Percentiles rank a stretch among this genome's conserved stretches.
These are phyloP conservation scores for Penicillium frequentans DNA, from an alignment of 2,329 filamentous ascomycete genomes.

Conservation along the genomic window DNA sequence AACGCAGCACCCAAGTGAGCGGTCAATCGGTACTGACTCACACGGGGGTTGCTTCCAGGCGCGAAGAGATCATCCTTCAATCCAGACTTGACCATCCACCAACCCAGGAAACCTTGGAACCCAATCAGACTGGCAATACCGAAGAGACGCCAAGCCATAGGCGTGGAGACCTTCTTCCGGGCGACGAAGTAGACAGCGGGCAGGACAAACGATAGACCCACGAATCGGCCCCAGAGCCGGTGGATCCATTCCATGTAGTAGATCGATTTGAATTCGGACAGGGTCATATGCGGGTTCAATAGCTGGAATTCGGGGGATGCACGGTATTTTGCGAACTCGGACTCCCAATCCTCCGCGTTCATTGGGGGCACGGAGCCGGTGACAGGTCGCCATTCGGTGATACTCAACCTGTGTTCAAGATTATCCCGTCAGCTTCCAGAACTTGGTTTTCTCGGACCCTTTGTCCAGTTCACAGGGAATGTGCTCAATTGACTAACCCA, in stretches of 20 bases:
- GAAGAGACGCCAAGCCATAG: constrained; percentile 73
- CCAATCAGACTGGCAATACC: constrained; percentile 89
- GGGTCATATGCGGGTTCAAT: constrained; percentile 88
- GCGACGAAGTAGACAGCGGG: constrained; percentile 88
- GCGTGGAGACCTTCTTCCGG: constrained; percentile 71
- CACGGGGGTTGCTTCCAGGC: constrained; percentile 83
- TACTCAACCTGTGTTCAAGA: constrained; percentile 68
- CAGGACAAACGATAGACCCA: constrained; percentile 85
- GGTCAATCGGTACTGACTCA: constrained; percentile 90
- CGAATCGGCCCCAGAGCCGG: constrained; percentile 87
- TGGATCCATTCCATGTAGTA: constrained; percentile 99
- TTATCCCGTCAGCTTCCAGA: constrained; percentile 12
- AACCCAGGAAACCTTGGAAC: constrained; percentile 92
- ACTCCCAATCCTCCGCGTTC: constrained; percentile 78
- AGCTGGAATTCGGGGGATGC: constrained; percentile 89
- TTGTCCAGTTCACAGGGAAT: background rate
- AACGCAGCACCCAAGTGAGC: constrained; percentile 90
- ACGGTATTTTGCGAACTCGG: constrained; percentile 89
- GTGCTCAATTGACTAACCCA: constrained; percentile 56
- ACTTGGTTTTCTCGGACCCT: background rate
- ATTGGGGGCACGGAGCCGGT: constrained; percentile 87
- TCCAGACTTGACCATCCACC: constrained; percentile 99
- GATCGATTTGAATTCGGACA: constrained; percentile 95
- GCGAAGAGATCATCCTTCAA: constrained; percentile 95
- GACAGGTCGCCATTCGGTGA: constrained; percentile 97